A percentile compares a stretch with the other conserved stretches of the same genome.
Conservation (phyloP, 2,329 filamentous ascomycete species). For the Cordyceps cicadae region DNA sequence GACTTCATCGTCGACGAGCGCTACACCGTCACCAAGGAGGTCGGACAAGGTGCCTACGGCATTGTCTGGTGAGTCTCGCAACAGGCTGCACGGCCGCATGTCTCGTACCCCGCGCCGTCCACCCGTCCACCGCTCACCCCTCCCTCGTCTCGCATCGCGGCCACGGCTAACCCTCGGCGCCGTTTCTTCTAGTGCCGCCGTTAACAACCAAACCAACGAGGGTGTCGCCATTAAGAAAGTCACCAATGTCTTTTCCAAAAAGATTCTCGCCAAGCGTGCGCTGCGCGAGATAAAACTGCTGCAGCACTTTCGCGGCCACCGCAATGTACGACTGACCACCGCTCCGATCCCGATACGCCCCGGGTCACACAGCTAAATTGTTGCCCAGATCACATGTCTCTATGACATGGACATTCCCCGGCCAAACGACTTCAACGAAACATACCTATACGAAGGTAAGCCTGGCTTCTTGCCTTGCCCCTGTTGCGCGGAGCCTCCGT, state of each 20-base stretch:
- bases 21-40: constrained; percentile 97
- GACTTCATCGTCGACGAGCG: constrained; percentile 98
- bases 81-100: neutral
- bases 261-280: constrained; percentile 96
- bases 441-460: constrained; percentile 94
- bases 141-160: neutral
- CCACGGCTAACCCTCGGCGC: neutral
- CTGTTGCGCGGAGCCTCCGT: neutral
- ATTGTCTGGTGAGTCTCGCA: constrained; percentile 74
- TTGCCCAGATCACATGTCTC: constrained; percentile 80
- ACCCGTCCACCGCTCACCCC: neutral
- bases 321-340: constrained; percentile 53
- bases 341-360: neutral
- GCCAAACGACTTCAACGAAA: constrained; percentile 97
- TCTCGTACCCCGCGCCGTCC: constrained; percentile 14
- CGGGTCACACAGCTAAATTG: constrained; percentile 28
- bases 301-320: constrained; percentile 90
- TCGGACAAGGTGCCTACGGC: constrained; percentile 95
- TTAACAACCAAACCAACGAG: constrained; percentile 83
- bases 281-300: constrained; percentile 97
- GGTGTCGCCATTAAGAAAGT: constrained; percentile 99
- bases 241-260: constrained; percentile 99
- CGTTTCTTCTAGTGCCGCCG: constrained; percentile 61
- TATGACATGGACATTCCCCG: constrained; percentile 99
- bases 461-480: neutral